Evolutionary conservation across 2,329 filamentous ascomycete genomes (phyloP).

Genomic region (Aspergillus sp.): DNA sequence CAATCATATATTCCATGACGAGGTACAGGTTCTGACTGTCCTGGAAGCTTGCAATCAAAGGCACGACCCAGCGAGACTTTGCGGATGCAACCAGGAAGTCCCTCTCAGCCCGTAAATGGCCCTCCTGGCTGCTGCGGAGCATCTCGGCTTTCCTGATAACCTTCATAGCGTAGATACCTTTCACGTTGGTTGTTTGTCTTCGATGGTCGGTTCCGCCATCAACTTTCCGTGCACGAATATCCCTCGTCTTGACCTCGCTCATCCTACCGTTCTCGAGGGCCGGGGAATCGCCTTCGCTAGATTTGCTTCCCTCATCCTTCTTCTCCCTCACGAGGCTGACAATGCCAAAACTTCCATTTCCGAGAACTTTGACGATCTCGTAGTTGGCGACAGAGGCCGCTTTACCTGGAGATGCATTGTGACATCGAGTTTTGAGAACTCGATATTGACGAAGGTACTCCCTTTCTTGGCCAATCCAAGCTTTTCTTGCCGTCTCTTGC

Average conservation of each 20-base stretch:
- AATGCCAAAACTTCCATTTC: slow-evolving; percentile 91
- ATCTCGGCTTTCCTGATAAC: slow-evolving; percentile 91
- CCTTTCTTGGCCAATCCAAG: slow-evolving; percentile 62
- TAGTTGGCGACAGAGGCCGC: slow-evolving; percentile 59
- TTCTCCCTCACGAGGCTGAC: slow-evolving; percentile 77
- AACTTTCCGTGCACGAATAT: slow-evolving; percentile 2
- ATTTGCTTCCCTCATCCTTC: slow-evolving; percentile 1
- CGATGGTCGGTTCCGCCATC: slow-evolving; percentile 20
- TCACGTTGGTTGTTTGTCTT: slow-evolving; percentile 28
- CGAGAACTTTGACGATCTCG: slow-evolving; percentile 72
- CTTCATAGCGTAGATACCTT: slow-evolving; percentile 87
- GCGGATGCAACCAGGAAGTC: slow-evolving; percentile 87
- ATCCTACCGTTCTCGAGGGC: slow-evolving; percentile 6
- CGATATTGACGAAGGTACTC: slow-evolving; percentile 68
- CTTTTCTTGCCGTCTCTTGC: slow-evolving; percentile 45
- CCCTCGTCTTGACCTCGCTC: background rate
- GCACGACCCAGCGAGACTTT: slow-evolving; percentile 84
- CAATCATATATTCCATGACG: slow-evolving; percentile 98
- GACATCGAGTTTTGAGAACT: slow-evolving; percentile 58
- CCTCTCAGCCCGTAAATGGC: slow-evolving; percentile 80
- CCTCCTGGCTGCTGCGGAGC: slow-evolving; percentile 85
- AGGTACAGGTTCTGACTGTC: slow-evolving; percentile 79
- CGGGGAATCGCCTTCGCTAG: background rate
- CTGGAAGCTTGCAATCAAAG: slow-evolving; percentile 81
- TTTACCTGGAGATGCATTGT: slow-evolving; percentile 36